Percentiles rank a stretch among this genome's conserved stretches.
These are phyloP conservation scores for Datura wrightii DNA, from an alignment of 257 asterid species.

Conservation along the genomic window DNA sequence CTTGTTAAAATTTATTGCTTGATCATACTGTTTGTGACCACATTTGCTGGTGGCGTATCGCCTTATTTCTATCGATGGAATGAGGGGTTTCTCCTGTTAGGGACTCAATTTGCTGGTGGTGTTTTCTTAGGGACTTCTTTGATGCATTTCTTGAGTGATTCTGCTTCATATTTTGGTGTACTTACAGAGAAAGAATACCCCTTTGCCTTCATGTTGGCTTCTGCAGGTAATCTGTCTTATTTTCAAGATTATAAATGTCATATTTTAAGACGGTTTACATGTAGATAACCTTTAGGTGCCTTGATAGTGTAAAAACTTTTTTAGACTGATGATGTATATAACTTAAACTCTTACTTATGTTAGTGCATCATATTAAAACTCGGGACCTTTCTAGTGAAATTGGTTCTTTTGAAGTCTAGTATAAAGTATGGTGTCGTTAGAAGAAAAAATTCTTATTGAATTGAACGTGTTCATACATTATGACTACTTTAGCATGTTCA, in stretches of 20 bases:
- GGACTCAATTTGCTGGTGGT: slow-evolving; percentile 91
- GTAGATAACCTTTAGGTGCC: no score
- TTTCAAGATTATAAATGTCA: background rate
- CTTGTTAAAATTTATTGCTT: slow-evolving; percentile 78
- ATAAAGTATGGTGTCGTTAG: background rate
- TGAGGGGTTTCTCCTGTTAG: slow-evolving; percentile 72
- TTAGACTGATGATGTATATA: background rate
- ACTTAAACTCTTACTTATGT: background rate
- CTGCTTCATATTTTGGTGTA: slow-evolving; percentile 49
- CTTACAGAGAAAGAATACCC: slow-evolving; percentile 67
- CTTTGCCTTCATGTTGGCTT: slow-evolving; percentile 81
- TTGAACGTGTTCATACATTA: background rate
- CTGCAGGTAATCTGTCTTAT: slow-evolving; percentile 44
- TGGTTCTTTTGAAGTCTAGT: background rate
- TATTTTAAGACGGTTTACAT: background rate
- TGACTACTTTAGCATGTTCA: background rate
- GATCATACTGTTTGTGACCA: slow-evolving; percentile 64
- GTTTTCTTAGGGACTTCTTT: slow-evolving; percentile 84
- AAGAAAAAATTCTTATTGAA: background rate
- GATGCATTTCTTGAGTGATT: slow-evolving; percentile 88
- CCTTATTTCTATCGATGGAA: slow-evolving; percentile 86
- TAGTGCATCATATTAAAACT: background rate
- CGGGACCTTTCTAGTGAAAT: background rate
- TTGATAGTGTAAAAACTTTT: background rate
- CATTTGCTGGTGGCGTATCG: slow-evolving; percentile 76